phyloP scores from a whole-genome alignment of 306 rosid genomes.

The Cicer bijugum region DNA sequence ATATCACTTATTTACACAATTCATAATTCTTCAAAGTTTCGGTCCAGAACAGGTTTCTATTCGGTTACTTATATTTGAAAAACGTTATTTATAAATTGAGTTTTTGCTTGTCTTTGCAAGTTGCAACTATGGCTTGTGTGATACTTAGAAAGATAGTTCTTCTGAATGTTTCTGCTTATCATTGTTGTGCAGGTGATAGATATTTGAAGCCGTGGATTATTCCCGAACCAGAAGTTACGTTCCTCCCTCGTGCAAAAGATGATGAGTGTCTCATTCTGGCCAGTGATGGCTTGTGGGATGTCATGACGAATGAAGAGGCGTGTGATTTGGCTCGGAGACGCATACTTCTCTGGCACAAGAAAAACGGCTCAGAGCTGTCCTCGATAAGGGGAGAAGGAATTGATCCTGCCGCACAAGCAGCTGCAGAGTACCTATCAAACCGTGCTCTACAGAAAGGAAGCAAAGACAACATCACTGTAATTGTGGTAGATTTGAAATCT shows the following conservation, averaged over 20 bases:
- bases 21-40: background rate
- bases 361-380: constrained; percentile 61
- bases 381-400: constrained; percentile 65
- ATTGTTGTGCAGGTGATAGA: constrained; percentile 52
- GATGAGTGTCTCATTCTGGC: constrained; percentile 74
- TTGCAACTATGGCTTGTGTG: constrained; percentile 2
- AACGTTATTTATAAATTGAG: too few species aligned
- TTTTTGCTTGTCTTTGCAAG: background rate
- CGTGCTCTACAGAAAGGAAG: constrained; percentile 63
- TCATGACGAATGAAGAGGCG: constrained; percentile 82
- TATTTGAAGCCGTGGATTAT: constrained; percentile 80
- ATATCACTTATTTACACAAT: background rate
- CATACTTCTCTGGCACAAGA: constrained; percentile 87
- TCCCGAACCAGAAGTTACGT: constrained; percentile 87
- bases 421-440: constrained; percentile 77
- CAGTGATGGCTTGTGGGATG: constrained; percentile 83
- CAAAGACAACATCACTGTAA: constrained; percentile 78
- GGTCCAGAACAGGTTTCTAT: background rate
- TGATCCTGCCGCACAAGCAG: constrained; percentile 96
- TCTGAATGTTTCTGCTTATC: constrained; percentile 18
- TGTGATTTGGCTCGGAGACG: constrained; percentile 83
- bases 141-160: constrained; percentile 2
- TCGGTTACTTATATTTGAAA: too few species aligned
- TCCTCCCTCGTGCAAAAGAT: constrained; percentile 76
- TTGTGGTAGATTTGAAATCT: constrained; percentile 86